Percentiles rank a stretch among this genome's conserved stretches.
These are phyloP conservation scores for Calonectria multiphialidica DNA, from an alignment of 2,329 filamentous ascomycete genomes.

Conservation along the genomic window DNA sequence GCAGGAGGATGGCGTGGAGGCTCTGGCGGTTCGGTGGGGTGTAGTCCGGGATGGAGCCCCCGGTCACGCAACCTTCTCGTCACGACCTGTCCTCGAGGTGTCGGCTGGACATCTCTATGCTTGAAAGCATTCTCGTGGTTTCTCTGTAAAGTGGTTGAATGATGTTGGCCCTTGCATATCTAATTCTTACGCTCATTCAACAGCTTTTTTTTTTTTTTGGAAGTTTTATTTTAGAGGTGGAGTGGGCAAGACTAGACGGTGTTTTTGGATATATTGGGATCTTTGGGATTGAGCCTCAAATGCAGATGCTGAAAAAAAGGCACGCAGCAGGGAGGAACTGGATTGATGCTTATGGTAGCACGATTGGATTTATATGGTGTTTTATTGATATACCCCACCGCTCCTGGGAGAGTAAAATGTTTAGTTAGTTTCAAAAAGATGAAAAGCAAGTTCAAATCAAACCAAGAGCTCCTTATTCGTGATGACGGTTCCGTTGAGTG, in stretches of 20 bases:
- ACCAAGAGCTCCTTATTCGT: not conserved
- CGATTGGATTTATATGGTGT: slow-evolving; percentile 8
- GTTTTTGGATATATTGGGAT: slow-evolving; percentile 9
- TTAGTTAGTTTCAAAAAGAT: slow-evolving; percentile 13
- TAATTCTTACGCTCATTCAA: not conserved
- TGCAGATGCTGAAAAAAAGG: slow-evolving; percentile 7
- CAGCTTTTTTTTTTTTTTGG: not conserved
- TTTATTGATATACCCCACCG: slow-evolving; percentile 27
- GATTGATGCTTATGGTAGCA: not conserved
- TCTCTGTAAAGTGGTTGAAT: not conserved
- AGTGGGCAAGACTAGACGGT: slow-evolving; percentile 10
- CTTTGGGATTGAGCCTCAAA: not conserved
- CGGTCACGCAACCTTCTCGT: slow-evolving; percentile 60
- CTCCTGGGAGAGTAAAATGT: slow-evolving; percentile 18
- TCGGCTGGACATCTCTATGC: slow-evolving; percentile 44
- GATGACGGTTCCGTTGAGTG: not conserved
- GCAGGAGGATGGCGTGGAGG: slow-evolving; percentile 50
- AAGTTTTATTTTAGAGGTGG: not conserved
- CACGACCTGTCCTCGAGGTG: slow-evolving; percentile 44
- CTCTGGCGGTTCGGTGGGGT: slow-evolving; percentile 58
- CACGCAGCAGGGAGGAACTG: not conserved
- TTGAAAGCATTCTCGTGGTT: slow-evolving; percentile 8
- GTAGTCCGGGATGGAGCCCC: slow-evolving; percentile 56
- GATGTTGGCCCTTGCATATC: not conserved
- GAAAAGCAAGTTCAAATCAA: not conserved